Evolutionary conservation across 345 rosid genomes (phyloP).

Genomic region (Geranium rotundifolium): DNA sequence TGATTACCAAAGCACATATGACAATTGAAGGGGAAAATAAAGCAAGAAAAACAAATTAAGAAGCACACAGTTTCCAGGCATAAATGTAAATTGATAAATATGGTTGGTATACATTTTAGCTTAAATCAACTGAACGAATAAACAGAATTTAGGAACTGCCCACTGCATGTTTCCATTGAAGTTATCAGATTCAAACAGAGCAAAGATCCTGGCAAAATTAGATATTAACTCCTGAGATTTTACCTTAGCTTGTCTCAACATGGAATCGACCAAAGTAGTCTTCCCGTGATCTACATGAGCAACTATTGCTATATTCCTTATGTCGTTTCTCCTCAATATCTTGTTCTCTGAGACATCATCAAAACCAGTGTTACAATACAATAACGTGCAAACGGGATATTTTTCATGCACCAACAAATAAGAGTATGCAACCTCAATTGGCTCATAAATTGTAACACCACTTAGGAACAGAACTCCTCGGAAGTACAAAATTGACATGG

Average conservation of each 20-base stretch:
- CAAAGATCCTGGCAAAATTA: background rate
- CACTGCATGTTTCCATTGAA: no score
- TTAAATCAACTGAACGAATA: background rate
- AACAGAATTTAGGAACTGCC: background rate
- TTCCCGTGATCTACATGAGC: constrained; percentile 99
- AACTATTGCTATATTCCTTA: constrained; percentile 90
- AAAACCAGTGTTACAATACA: background rate
- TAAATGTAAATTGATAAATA: no score
- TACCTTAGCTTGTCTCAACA: constrained; percentile 93
- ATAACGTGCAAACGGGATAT: background rate
- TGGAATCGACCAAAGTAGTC: constrained; percentile 94
- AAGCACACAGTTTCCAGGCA: background rate
- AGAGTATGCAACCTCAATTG: background rate
- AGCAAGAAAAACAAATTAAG: background rate
- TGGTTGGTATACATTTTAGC: background rate
- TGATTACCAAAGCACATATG: background rate
- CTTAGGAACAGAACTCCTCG: background rate
- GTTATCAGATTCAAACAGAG: background rate
- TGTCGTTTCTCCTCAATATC: constrained; percentile 64
- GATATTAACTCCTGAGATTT: background rate
- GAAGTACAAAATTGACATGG: background rate
- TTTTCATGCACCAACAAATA: background rate
- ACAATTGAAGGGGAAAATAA: background rate
- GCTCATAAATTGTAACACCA: background rate
- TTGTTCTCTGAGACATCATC: constrained; percentile 42